Conservation (phyloP, 257 asterid species). For the Solanum phureja region DNA sequence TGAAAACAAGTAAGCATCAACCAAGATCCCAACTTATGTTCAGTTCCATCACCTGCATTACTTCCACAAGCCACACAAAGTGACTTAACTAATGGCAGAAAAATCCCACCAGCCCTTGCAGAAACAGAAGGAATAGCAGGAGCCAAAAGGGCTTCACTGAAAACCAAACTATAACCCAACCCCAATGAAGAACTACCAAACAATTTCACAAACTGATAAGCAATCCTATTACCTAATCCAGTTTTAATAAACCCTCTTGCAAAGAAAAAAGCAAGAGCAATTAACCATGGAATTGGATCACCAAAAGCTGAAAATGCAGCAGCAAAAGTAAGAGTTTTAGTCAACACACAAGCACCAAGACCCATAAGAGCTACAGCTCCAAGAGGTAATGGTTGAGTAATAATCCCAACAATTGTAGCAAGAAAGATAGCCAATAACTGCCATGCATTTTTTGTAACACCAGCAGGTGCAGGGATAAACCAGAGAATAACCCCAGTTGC, state of each 20-base stretch:
- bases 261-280: slow-evolving; percentile 88
- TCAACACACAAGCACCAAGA: slow-evolving; percentile 74
- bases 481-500: slow-evolving; percentile 72
- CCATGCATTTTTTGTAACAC: slow-evolving; percentile 76
- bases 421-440: slow-evolving; percentile 73
- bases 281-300: slow-evolving; percentile 93
- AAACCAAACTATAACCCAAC: slow-evolving; percentile 83
- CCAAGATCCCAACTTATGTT: slow-evolving; percentile 84
- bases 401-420: slow-evolving; percentile 89
- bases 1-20: slow-evolving; percentile 89
- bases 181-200: slow-evolving; percentile 87
- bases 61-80: slow-evolving; percentile 93
- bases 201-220: slow-evolving; percentile 77
- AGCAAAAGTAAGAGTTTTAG: slow-evolving; percentile 79
- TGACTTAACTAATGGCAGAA: slow-evolving; percentile 82
- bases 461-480: slow-evolving; percentile 75
- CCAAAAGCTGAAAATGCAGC: slow-evolving; percentile 96
- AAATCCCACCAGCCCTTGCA: slow-evolving; percentile 94
- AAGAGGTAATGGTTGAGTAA: slow-evolving; percentile 82
- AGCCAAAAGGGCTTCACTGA: slow-evolving; percentile 92
- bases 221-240: slow-evolving; percentile 87
- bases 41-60: slow-evolving; percentile 91
- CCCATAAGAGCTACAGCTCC: slow-evolving; percentile 95
- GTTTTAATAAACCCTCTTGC: slow-evolving; percentile 93
- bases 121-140: slow-evolving; percentile 98